Percentiles rank a stretch among this genome's conserved stretches.
phyloP scores from a whole-genome alignment of 148 eudicot genomes.

The Heliosperma pusillum region DNA sequence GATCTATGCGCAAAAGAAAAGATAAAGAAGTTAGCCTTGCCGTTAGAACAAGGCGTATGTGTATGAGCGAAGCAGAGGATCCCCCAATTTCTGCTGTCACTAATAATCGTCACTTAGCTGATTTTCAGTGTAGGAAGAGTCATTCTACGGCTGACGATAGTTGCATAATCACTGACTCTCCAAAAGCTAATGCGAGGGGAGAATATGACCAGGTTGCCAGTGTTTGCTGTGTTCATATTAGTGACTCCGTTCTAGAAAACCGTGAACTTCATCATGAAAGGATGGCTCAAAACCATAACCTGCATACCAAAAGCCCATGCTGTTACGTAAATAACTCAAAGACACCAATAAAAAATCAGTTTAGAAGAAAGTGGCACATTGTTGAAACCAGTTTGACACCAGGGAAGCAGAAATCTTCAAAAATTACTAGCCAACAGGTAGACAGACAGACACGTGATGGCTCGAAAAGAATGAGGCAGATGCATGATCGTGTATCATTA shows the following conservation, averaged over 20 bases:
- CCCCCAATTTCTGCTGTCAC: constrained; percentile 13
- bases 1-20: constrained; percentile 26
- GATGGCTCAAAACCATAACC: not conserved
- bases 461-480: constrained; percentile 20
- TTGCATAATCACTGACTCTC: constrained; percentile 9
- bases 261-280: not conserved
- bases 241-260: constrained; percentile 13
- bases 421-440: constrained; percentile 16
- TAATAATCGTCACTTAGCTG: not conserved
- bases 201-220: constrained; percentile 14
- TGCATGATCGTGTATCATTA: constrained; percentile 17
- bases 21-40: constrained; percentile 21
- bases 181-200: constrained; percentile 5
- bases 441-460: constrained; percentile 18
- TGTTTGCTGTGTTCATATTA: constrained; percentile 11
- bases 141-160: constrained; percentile 6
- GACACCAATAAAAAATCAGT: constrained; percentile 18
- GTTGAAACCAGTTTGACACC: constrained; percentile 24
- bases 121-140: constrained; percentile 14
- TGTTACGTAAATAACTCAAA: constrained; percentile 14
- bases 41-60: constrained; percentile 31
- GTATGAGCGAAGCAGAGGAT: constrained; percentile 28
- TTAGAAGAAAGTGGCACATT: constrained; percentile 23
- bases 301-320: constrained; percentile 7
- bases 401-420: constrained; percentile 19